Conservation (phyloP, 2,329 filamentous ascomycete species). For the Aspergillus floridensis region DNA sequence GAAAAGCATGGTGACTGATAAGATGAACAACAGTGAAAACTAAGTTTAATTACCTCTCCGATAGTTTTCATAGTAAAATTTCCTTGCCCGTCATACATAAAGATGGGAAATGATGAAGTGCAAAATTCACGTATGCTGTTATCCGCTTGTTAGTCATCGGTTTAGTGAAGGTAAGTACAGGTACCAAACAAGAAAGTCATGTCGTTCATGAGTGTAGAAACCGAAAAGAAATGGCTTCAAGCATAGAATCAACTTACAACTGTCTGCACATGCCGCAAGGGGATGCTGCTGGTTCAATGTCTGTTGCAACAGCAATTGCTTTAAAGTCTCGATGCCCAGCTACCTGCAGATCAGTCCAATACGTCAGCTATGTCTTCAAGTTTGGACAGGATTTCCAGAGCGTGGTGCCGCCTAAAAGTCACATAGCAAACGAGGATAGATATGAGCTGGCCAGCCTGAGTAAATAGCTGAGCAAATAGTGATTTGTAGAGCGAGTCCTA, state of each 20-base stretch:
- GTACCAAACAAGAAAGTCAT: background rate
- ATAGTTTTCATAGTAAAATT: slow-evolving; percentile 50
- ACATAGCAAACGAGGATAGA: background rate
- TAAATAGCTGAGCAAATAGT: background rate
- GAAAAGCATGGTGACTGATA: background rate
- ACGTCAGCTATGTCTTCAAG: slow-evolving; percentile 1
- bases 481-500: background rate
- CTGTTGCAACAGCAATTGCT: slow-evolving; percentile 81
- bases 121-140: slow-evolving; percentile 70
- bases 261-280: slow-evolving; percentile 97
- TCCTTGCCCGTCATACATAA: slow-evolving; percentile 88
- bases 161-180: background rate
- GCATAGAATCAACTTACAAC: slow-evolving; percentile 55
- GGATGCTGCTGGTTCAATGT: slow-evolving; percentile 63
- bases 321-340: slow-evolving; percentile 59
- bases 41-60: slow-evolving; percentile 34
- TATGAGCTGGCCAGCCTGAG: background rate
- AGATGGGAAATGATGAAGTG: slow-evolving; percentile 66
- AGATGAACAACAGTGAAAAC: background rate
- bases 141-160: slow-evolving; percentile 5
- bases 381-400: background rate
- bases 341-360: slow-evolving; percentile 28
- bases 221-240: background rate
- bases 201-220: background rate
- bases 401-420: background rate